phyloP scores from a whole-genome alignment of 352 stramenopile genomes.

The Discostella stelligera region DNA sequence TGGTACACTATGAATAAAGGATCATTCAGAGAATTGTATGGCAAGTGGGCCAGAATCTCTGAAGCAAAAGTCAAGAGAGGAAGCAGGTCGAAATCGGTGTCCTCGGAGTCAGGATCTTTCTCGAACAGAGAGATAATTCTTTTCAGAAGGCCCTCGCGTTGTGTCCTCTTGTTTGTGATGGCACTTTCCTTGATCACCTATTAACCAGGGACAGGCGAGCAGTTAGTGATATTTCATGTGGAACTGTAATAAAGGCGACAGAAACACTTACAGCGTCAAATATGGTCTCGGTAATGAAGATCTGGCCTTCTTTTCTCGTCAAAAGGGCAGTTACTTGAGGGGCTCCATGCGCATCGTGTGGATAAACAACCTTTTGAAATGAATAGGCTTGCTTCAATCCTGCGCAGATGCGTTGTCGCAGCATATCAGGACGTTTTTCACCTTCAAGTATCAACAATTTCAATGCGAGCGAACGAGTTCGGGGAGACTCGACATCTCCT shows the following conservation, averaged over 20 bases:
- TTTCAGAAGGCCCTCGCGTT: constrained; percentile 71
- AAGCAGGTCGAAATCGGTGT: constrained; percentile 42
- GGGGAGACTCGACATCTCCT: constrained; percentile 74
- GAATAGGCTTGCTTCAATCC: constrained; percentile 73
- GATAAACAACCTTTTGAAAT: constrained; percentile 73
- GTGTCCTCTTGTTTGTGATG: constrained; percentile 69
- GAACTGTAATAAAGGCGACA: neutral
- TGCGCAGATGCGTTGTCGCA: constrained; percentile 70
- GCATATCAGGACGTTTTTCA: constrained; percentile 81
- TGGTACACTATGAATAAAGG: constrained; percentile 82
- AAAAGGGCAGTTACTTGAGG: constrained; percentile 45
- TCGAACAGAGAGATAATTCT: constrained; percentile 79
- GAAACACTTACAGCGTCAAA: constrained; percentile 47
- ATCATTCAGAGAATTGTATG: constrained; percentile 79
- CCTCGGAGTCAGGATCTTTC: constrained; percentile 40
- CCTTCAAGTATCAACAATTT: constrained; percentile 76
- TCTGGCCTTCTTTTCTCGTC: constrained; percentile 27
- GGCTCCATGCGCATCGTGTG: constrained; percentile 36
- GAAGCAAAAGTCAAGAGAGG: constrained; percentile 75
- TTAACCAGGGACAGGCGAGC: neutral
- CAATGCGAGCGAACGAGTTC: constrained; percentile 67
- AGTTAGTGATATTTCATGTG: too few species aligned
- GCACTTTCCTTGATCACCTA: constrained; percentile 69
- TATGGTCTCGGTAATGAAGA: constrained; percentile 40
- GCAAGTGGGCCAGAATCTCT: constrained; percentile 81